Evolutionary conservation across 2,329 filamentous ascomycete genomes (phyloP).

Genomic region (Curvularia hawaiiensis): DNA sequence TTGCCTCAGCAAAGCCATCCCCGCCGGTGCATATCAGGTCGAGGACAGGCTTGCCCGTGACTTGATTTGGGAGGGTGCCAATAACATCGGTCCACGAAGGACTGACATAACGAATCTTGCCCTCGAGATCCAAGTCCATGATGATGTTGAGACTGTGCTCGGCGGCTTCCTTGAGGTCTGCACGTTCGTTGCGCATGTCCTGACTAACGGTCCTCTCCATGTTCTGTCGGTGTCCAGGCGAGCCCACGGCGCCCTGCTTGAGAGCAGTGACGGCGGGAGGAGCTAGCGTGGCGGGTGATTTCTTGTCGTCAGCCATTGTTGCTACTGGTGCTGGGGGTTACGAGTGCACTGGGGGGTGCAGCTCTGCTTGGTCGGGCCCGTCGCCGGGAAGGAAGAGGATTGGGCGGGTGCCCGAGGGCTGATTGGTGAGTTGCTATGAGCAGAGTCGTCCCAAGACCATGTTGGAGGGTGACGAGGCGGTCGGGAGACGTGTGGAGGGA

Average conservation of each 20-base stretch:
- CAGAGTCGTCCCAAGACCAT: conserved; percentile 40
- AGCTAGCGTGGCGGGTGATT: conserved; percentile 43
- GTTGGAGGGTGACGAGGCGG: conserved; percentile 24
- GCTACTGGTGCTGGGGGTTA: conserved; percentile 16
- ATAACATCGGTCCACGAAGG: conserved; percentile 95
- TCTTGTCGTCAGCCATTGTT: conserved; percentile 35
- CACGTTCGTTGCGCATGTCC: conserved; percentile 89
- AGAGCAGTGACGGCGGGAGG: conserved; percentile 53
- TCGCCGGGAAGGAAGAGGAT: conserved; percentile 15
- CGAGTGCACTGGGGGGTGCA: conserved; percentile 13
- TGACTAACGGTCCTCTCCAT: conserved; percentile 75
- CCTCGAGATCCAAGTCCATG: conserved; percentile 88
- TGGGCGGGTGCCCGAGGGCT: conserved; percentile 38
- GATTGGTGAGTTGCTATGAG: conserved; percentile 38
- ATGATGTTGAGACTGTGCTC: conserved; percentile 97
- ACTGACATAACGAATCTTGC: conserved; percentile 92
- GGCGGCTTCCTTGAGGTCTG: conserved; percentile 92
- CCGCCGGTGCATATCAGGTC: conserved; percentile 83
- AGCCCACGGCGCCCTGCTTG: conserved; percentile 46
- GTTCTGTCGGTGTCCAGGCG: conserved; percentile 34
- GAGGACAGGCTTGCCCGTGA: conserved; percentile 77
- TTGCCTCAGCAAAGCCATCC: conserved; percentile 77
- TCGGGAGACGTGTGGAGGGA: conserved; percentile 10
- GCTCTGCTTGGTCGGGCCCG: conserved; percentile 18
- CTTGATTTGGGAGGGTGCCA: conserved; percentile 73